These are phyloP conservation scores for Suillus tomentosus DNA, from an alignment of 768 basidiomycete species.

Conservation along the genomic window DNA sequence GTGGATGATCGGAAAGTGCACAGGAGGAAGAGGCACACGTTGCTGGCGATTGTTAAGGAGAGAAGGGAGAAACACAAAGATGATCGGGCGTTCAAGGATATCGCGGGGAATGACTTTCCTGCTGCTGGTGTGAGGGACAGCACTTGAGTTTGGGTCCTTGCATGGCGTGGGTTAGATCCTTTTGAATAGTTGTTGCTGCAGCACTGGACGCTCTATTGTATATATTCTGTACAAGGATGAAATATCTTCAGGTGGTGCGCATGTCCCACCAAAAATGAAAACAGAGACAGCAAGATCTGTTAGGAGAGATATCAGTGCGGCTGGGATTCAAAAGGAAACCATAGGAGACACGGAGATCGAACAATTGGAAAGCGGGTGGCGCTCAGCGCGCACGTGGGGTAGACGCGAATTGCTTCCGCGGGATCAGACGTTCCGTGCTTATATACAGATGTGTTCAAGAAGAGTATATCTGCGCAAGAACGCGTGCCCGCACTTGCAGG, in stretches of 20 bases:
- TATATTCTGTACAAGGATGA: not conserved
- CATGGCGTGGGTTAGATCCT: not conserved
- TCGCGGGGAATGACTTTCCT: constrained; percentile 29
- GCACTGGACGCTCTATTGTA: not conserved
- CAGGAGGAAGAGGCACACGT: too few species aligned
- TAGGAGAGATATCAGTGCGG: too few species aligned
- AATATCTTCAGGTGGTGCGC: too few species aligned
- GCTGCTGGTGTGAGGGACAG: constrained; percentile 18
- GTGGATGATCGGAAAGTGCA: too few species aligned
- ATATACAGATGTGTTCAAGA: not conserved
- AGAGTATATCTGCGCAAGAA: not conserved
- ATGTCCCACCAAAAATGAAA: too few species aligned
- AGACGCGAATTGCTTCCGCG: too few species aligned
- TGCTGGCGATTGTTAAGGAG: constrained; percentile 30
- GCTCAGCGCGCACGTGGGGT: too few species aligned
- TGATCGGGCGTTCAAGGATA: constrained; percentile 35
- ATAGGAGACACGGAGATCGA: too few species aligned
- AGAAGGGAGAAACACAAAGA: constrained; percentile 36
- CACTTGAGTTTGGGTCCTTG: not conserved
- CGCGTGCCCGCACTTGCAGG: not conserved
- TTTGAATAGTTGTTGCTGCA: not conserved
- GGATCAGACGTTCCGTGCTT: too few species aligned
- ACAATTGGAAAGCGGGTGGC: too few species aligned
- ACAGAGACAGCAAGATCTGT: too few species aligned
- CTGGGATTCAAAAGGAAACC: too few species aligned